These are phyloP conservation scores for Hymenoscyphus infarciens DNA, from an alignment of 2,329 filamentous ascomycete species.

Conservation along the genomic window DNA sequence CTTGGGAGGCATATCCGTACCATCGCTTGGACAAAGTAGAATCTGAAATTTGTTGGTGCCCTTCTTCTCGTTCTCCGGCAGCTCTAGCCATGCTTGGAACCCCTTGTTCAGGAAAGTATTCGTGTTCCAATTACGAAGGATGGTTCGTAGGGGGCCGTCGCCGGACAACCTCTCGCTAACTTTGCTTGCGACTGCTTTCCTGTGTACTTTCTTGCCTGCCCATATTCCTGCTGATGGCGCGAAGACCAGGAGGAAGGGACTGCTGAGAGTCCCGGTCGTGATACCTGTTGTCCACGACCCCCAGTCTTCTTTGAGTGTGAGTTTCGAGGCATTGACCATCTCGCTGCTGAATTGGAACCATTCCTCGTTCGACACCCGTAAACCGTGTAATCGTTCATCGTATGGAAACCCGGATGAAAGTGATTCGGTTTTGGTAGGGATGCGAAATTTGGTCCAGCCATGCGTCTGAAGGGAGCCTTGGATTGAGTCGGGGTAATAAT, in stretches of 20 bases:
- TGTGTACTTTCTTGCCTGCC: constrained; percentile 24
- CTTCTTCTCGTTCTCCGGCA: constrained; percentile 21
- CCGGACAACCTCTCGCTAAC: constrained; percentile 24
- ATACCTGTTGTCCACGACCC: constrained; percentile 27
- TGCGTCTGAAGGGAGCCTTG: background rate
- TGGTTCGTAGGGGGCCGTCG: constrained; percentile 22
- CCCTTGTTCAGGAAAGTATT: constrained; percentile 18
- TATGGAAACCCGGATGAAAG: constrained; percentile 31
- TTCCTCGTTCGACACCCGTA: constrained; percentile 25
- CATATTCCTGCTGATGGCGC: constrained; percentile 27
- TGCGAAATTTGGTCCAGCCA: constrained; percentile 17
- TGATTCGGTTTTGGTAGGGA: constrained; percentile 24
- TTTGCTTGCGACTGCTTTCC: constrained; percentile 23
- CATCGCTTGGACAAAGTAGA: constrained; percentile 10
- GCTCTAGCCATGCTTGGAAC: constrained; percentile 29
- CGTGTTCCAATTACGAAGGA: constrained; percentile 26
- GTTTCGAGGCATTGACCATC: constrained; percentile 24
- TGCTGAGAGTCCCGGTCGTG: constrained; percentile 22
- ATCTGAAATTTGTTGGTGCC: constrained; percentile 10
- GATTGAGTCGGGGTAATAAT: background rate
- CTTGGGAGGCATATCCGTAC: background rate
- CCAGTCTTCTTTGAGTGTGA: constrained; percentile 24
- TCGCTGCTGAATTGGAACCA: constrained; percentile 29
- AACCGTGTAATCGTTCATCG: constrained; percentile 19
- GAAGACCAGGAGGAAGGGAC: constrained; percentile 21